These are phyloP conservation scores for Ganoderma multipileum DNA, from an alignment of 1,284 basidiomycete species.

Conservation along the genomic window DNA sequence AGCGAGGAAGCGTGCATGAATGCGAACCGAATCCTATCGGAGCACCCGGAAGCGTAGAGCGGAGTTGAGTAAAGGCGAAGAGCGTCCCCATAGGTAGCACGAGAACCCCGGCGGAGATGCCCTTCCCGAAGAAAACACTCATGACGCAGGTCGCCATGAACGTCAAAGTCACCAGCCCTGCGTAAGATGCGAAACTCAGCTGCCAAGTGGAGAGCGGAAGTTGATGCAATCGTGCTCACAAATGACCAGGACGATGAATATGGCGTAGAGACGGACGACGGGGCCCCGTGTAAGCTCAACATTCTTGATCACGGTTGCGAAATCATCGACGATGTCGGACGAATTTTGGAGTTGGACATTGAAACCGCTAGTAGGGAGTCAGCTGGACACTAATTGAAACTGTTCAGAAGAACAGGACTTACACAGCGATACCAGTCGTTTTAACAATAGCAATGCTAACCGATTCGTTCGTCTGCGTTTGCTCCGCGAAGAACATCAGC, in stretches of 20 bases:
- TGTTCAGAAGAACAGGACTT: conserved; percentile 10
- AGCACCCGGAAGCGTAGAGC: conserved; percentile 32
- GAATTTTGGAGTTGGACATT: conserved; percentile 29
- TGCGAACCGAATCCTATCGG: conserved; percentile 34
- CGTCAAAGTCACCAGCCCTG: conserved; percentile 33
- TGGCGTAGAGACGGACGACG: conserved; percentile 32
- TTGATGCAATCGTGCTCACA: conserved; percentile 23
- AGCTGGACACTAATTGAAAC: too few relatives aligned
- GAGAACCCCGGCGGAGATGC: conserved; percentile 30
- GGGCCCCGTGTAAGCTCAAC: conserved; percentile 32
- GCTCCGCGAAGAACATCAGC: conserved; percentile 27
- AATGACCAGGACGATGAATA: conserved; percentile 34
- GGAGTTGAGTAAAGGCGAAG: conserved; percentile 36
- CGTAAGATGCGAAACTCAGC: not conserved
- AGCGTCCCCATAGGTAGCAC: conserved; percentile 34
- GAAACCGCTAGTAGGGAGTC: too few relatives aligned
- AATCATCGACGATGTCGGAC: conserved; percentile 15
- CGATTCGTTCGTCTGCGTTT: conserved; percentile 21
- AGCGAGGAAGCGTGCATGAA: not conserved
- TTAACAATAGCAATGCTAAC: conserved; percentile 23
- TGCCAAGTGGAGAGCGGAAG: not conserved
- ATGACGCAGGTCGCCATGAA: conserved; percentile 34
- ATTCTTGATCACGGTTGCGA: conserved; percentile 29
- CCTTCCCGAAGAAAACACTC: conserved; percentile 34
- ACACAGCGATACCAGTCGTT: conserved; percentile 31